These are phyloP conservation scores for Phlyctochytrium bullatum DNA, from an alignment of 192 early-diverging fungal species.

Conservation along the genomic window DNA sequence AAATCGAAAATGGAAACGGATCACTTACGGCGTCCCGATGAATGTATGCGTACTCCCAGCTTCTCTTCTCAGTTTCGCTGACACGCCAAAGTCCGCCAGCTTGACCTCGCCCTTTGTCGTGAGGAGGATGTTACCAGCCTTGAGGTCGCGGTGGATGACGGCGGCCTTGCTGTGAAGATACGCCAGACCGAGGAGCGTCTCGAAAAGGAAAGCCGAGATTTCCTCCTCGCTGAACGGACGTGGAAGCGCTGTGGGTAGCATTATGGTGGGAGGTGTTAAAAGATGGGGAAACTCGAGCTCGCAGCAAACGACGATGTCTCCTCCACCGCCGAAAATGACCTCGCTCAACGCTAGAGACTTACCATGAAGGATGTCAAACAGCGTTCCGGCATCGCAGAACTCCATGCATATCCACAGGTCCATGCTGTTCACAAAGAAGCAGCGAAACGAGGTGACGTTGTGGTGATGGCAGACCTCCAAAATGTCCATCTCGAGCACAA, in stretches of 20 bases:
- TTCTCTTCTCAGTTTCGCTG: slow-evolving; percentile 69
- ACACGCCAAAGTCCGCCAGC: slow-evolving; percentile 69
- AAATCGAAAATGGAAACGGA: no score
- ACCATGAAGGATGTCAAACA: slow-evolving; percentile 91
- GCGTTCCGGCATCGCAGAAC: slow-evolving; percentile 95
- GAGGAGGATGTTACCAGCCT: slow-evolving; percentile 74
- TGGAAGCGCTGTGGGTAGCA: background rate
- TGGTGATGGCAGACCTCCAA: background rate
- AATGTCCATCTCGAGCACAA: background rate
- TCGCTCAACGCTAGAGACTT: no score
- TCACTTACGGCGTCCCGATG: no score
- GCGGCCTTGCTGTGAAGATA: slow-evolving; percentile 65
- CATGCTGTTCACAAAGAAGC: slow-evolving; percentile 71
- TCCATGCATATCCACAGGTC: slow-evolving; percentile 99
- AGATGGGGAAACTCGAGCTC: slow-evolving; percentile 57
- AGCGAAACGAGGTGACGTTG: slow-evolving; percentile 42
- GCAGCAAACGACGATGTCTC: no score
- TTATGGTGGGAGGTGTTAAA: background rate
- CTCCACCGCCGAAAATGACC: no score
- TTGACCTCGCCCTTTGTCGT: slow-evolving; percentile 63
- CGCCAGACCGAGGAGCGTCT: slow-evolving; percentile 56
- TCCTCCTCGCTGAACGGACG: background rate
- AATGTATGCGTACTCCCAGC: no score
- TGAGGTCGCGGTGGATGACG: slow-evolving; percentile 65
- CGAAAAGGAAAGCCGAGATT: background rate